phyloP scores from a whole-genome alignment of 2,329 filamentous ascomycete species.

The Didymella glomerata region DNA sequence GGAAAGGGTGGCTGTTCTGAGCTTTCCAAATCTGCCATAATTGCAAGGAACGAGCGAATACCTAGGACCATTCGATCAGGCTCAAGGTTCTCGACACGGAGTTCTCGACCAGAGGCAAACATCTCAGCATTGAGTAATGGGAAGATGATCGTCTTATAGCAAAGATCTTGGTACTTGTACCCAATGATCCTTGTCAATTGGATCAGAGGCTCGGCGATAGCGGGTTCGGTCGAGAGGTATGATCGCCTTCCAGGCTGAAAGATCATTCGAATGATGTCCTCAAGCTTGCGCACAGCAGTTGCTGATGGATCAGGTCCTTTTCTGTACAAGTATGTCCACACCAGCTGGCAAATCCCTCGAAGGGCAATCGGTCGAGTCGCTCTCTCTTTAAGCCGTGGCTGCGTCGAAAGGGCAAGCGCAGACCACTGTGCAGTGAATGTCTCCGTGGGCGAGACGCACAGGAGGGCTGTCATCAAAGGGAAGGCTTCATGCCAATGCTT shows the following conservation, averaged over 20 bases:
- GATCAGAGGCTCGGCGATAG: conserved; percentile 88
- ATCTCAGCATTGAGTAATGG: conserved; percentile 91
- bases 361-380: conserved; percentile 79
- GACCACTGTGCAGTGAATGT: conserved; percentile 88
- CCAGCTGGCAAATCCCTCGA: conserved; percentile 85
- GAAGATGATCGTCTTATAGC: conserved; percentile 92
- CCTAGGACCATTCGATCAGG: conserved; percentile 98
- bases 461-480: conserved; percentile 82
- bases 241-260: conserved; percentile 82
- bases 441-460: conserved; percentile 88
- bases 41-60: conserved; percentile 89
- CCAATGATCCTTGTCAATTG: conserved; percentile 95
- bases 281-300: conserved; percentile 77
- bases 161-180: conserved; percentile 91
- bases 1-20: conserved; percentile 87
- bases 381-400: conserved; percentile 85
- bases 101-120: conserved; percentile 78
- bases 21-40: conserved; percentile 92
- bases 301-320: conserved; percentile 72
- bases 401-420: conserved; percentile 77
- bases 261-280: conserved; percentile 86
- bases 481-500: conserved; percentile 92
- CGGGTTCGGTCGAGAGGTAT: conserved; percentile 80
- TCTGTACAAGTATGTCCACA: conserved; percentile 95
- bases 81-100: conserved; percentile 90